These are phyloP conservation scores for Neopestalotiopsis sp. DNA, from an alignment of 2,329 filamentous ascomycete species.

Conservation along the genomic window DNA sequence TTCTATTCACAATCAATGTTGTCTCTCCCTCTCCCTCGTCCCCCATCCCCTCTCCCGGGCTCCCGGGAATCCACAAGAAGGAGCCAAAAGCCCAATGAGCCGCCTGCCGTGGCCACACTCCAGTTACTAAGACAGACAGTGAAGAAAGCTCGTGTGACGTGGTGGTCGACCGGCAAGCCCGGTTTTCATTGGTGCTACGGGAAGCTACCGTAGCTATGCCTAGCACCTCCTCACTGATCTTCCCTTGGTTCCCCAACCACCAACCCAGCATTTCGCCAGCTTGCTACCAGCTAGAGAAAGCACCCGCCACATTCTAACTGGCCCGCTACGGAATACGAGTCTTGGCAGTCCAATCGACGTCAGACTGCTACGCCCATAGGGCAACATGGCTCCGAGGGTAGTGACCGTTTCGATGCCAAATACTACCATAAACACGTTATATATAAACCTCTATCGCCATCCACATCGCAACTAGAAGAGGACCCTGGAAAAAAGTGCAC, in stretches of 20 bases:
- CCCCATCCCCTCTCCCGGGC: no score
- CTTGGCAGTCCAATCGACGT: slow-evolving; percentile 11
- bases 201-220: not conserved
- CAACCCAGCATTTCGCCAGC: not conserved
- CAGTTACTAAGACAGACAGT: not conserved
- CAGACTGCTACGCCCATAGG: slow-evolving; percentile 12
- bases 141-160: not conserved
- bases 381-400: not conserved
- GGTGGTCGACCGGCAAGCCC: not conserved
- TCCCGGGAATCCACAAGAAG: not conserved
- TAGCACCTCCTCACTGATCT: not conserved
- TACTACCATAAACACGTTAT: not conserved
- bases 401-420: not conserved
- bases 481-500: not conserved
- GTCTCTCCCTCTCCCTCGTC: no score
- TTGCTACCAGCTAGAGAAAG: not conserved
- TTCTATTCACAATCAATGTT: not conserved
- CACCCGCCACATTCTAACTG: slow-evolving; percentile 9
- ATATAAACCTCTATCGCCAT: slow-evolving; percentile 3
- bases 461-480: not conserved
- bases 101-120: not conserved
- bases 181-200: not conserved
- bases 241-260: not conserved
- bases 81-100: not conserved
- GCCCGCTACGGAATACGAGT: slow-evolving; percentile 10